Evolutionary conservation across 176 grass and related monocot genomes (phyloP).

Genomic region (Raddia distichophylla): DNA sequence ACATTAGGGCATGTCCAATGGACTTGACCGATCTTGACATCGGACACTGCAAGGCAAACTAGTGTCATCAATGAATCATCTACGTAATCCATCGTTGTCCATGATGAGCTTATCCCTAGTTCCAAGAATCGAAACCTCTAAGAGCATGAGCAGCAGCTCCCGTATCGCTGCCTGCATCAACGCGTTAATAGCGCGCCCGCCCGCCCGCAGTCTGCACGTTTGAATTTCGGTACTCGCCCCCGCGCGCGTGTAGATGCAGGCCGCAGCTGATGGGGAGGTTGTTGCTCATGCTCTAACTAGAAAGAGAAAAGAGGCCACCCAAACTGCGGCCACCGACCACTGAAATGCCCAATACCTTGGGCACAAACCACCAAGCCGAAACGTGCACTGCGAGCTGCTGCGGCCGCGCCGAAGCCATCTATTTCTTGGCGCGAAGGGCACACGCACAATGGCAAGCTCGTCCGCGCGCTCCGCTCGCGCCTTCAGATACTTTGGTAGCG

Average conservation of each 20-base stretch:
- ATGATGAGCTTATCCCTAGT: neutral
- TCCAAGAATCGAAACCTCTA: neutral
- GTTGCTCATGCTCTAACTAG: too few relatives aligned
- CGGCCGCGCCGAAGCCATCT: too few relatives aligned
- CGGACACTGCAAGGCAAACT: neutral
- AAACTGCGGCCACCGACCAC: slow-evolving; percentile 32
- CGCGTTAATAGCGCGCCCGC: too few relatives aligned
- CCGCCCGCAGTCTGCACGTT: too few relatives aligned
- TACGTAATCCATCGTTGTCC: neutral
- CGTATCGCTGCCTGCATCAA: too few relatives aligned
- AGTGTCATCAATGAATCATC: neutral
- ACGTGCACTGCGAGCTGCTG: neutral
- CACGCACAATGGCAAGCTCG: neutral
- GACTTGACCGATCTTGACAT: neutral
- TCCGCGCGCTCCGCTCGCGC: neutral
- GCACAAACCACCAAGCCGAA: slow-evolving; percentile 2
- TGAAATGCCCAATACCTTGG: neutral
- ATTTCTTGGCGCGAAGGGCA: slow-evolving; percentile 22
- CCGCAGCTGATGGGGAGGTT: too few relatives aligned
- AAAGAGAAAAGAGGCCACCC: neutral
- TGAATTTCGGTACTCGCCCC: too few relatives aligned
- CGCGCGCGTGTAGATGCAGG: too few relatives aligned
- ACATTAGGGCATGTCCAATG: too few relatives aligned
- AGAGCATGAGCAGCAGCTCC: too few relatives aligned
- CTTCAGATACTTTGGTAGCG: neutral